Conservation (phyloP, 2,329 filamentous ascomycete genomes). For the Neophaeococcomyces mojaviensis region DNA sequence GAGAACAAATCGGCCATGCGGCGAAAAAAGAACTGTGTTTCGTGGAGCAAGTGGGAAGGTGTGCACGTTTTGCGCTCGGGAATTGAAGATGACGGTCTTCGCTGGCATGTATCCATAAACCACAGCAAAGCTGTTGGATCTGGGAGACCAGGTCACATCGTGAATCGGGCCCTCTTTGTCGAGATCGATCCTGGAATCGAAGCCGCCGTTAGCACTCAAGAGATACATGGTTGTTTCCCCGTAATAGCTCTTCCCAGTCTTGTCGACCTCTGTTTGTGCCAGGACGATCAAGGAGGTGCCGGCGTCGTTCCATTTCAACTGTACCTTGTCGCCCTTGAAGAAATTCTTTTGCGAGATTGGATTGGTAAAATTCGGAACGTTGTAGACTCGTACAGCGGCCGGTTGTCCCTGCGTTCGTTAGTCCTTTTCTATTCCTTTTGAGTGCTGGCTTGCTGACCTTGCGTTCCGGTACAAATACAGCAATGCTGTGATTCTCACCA, state of each 20-base stretch:
- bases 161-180: conserved; percentile 98
- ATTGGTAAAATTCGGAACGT: conserved; percentile 74
- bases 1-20: conserved; percentile 83
- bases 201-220: conserved; percentile 80
- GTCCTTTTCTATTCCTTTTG: conserved; percentile 2
- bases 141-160: conserved; percentile 97
- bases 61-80: conserved; percentile 72
- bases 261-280: conserved; percentile 95
- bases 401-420: conserved; percentile 66
- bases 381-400: conserved; percentile 87
- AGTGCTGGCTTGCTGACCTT: conserved; percentile 55
- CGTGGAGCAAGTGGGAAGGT: conserved; percentile 79
- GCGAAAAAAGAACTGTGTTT: conserved; percentile 93
- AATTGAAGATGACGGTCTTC: conserved; percentile 96
- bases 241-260: conserved; percentile 98
- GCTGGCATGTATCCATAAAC: conserved; percentile 99
- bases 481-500: conserved; percentile 82
- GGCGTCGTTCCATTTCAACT: conserved; percentile 93
- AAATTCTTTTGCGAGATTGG: conserved; percentile 96
- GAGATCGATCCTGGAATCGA: conserved; percentile 83
- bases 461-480: conserved; percentile 89
- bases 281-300: conserved; percentile 89
- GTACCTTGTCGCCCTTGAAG: conserved; percentile 98
- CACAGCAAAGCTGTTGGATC: conserved; percentile 94
- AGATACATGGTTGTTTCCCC: conserved; percentile 96